A percentile compares a stretch with the other conserved stretches of the same genome.
These are phyloP conservation scores for Wickerhamiella infanticola DNA, from an alignment of 1,139 yeast species.

Conservation along the genomic window DNA sequence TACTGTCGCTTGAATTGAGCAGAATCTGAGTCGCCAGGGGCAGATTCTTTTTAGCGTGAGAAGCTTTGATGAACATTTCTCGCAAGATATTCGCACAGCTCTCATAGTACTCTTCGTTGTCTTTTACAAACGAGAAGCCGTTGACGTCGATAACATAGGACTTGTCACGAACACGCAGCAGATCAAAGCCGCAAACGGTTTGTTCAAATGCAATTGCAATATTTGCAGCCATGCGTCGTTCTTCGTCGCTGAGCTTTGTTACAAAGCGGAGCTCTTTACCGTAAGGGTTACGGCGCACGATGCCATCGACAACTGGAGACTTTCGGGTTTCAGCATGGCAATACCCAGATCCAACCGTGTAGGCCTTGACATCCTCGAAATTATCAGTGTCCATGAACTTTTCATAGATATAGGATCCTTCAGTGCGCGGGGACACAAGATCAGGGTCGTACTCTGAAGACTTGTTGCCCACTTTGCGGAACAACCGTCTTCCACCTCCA, in stretches of 20 bases:
- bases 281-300: constrained; percentile 90
- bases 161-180: constrained; percentile 73
- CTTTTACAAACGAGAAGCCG: constrained; percentile 96
- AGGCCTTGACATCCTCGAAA: constrained; percentile 96
- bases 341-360: constrained; percentile 78
- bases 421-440: constrained; percentile 57
- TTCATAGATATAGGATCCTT: constrained; percentile 87
- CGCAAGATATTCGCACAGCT: constrained; percentile 66
- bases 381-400: constrained; percentile 96
- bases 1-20: constrained; percentile 24
- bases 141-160: constrained; percentile 94
- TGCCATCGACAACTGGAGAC: constrained; percentile 97
- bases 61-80: constrained; percentile 49
- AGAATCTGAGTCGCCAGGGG: constrained; percentile 14
- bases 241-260: constrained; percentile 62
- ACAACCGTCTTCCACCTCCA: constrained; percentile 91
- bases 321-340: constrained; percentile 98
- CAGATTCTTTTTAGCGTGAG: constrained; percentile 21
- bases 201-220: constrained; percentile 71
- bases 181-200: constrained; percentile 96
- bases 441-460: constrained; percentile 91
- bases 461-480: constrained; percentile 93
- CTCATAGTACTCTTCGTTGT: constrained; percentile 75
- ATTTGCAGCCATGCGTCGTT: constrained; percentile 61
- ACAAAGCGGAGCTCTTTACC: constrained; percentile 92